Conservation (phyloP, 768 basidiomycete species). For the Pleurotus tuoliensis region DNA sequence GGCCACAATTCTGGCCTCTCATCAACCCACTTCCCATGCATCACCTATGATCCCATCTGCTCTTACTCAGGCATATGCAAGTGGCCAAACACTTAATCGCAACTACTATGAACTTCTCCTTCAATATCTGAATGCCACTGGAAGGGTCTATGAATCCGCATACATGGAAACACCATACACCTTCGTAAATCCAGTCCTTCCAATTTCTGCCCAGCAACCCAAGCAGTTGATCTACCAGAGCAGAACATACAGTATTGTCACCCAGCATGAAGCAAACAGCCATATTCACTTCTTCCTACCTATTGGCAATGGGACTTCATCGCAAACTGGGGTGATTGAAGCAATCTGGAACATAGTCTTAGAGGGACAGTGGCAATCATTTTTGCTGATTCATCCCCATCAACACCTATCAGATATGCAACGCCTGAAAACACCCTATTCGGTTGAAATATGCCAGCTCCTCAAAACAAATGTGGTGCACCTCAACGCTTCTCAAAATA, state of each 20-base stretch:
- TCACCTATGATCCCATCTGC: neutral
- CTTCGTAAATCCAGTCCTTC: slow-evolving; percentile 6
- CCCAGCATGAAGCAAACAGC: slow-evolving; percentile 18
- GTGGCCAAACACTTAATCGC: neutral
- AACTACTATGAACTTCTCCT: neutral
- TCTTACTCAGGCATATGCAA: neutral
- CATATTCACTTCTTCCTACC: slow-evolving; percentile 19
- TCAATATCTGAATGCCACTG: slow-evolving; percentile 9
- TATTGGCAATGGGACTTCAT: neutral
- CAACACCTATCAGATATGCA: slow-evolving; percentile 7
- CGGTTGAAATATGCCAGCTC: too few species aligned
- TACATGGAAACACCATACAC: slow-evolving; percentile 12
- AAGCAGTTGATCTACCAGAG: slow-evolving; percentile 12
- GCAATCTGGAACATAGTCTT: slow-evolving; percentile 15
- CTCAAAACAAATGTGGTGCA: slow-evolving; percentile 12
- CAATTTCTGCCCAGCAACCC: slow-evolving; percentile 11
- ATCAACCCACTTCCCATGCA: neutral
- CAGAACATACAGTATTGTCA: slow-evolving; percentile 15
- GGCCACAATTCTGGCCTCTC: neutral
- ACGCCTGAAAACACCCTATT: slow-evolving; percentile 15
- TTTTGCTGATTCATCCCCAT: slow-evolving; percentile 17
- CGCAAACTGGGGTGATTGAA: slow-evolving; percentile 16
- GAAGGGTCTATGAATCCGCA: slow-evolving; percentile 10
- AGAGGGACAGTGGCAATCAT: slow-evolving; percentile 14
- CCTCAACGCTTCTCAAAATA: slow-evolving; percentile 6